Base-by-base conservation (phyloP, 495 filamentous ascomycete genomes). In the Hyaloscypha bicolor region DNA sequence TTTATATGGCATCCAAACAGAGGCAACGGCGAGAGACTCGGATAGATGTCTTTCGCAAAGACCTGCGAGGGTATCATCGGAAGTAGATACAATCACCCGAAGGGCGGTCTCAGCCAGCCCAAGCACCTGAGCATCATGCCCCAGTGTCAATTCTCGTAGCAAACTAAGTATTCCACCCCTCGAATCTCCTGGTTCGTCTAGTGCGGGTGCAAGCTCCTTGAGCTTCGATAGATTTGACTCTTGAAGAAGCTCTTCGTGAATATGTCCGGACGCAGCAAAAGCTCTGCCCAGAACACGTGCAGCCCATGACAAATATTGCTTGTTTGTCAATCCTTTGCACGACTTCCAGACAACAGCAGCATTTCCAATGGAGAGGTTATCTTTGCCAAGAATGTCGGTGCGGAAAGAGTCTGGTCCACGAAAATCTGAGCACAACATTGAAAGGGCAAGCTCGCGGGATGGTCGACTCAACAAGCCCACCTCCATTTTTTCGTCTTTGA, bases 221-320 rank as follows among this genome's bases (percentile, higher is more conserved):
- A 85, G 82, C 56, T 82, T 74, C 29, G 80, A 75, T 9, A 89
- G 76, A 16, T 77, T 80, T 31, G 83, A 86, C 66, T 91, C 89
- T 14, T 81, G 81, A 1, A 87, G 74, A 64, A 91, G 78, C 48
- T 85, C 82, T 59, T 75, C 74, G 35, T 85, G 84, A 25, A 91
- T 83, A 65, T 86, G 78, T 21, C 92, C 92, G 58, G 87, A 91
- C 4, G 90, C 83, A 55, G 90, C 88, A 77, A 93, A 98, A 0
- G 92, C 89, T 70, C 92, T 86, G 22, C 95, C 95, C 29, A 99
- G 81, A 19, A 93, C 90, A 62, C 88, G 85, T 8, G 90, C 93
- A 48, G 90, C 91, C 95, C 95, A 99, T 4, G 91, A 77, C 14
- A 91, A 78, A 74, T 95, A 98, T 25, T 87, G 84, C 32, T 81